Percentiles rank a stretch among this genome's conserved stretches.
phyloP scores from a whole-genome alignment of 2,329 filamentous ascomycete species.

The Leptographium wingfieldii region DNA sequence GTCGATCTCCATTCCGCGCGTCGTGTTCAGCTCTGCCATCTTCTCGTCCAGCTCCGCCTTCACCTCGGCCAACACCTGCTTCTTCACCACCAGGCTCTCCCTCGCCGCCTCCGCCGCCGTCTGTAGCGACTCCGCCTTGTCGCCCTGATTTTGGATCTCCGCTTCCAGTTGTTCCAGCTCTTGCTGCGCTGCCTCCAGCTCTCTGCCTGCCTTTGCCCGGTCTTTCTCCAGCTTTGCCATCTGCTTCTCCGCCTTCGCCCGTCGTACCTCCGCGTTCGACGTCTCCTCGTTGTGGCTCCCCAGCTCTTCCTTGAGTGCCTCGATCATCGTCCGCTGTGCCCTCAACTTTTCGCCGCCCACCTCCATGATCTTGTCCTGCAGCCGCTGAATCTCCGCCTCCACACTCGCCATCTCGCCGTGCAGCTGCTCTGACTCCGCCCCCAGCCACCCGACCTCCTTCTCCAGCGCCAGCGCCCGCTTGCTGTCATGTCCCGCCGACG shows the following conservation, averaged over 20 bases:
- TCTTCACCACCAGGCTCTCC: constrained; percentile 63
- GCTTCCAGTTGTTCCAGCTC: constrained; percentile 70
- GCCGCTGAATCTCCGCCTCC: constrained; percentile 80
- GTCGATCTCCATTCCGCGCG: constrained; percentile 82
- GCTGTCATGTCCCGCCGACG: constrained; percentile 56
- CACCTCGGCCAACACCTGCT: constrained; percentile 62
- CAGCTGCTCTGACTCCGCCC: constrained; percentile 68
- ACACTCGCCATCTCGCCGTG: constrained; percentile 77
- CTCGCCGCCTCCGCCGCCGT: constrained; percentile 71
- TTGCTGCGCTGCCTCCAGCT: constrained; percentile 56
- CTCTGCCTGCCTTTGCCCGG: constrained; percentile 62
- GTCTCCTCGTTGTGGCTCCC: constrained; percentile 67
- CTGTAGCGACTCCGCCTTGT: constrained; percentile 60
- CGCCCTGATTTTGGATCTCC: constrained; percentile 66
- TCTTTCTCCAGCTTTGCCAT: constrained; percentile 78
- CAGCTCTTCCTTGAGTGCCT: constrained; percentile 78
- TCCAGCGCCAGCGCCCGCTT: constrained; percentile 58
- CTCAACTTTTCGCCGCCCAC: constrained; percentile 89
- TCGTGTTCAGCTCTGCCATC: constrained; percentile 75
- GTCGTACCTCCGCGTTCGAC: constrained; percentile 75
- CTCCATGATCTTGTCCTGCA: constrained; percentile 98
- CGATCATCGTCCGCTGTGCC: constrained; percentile 80
- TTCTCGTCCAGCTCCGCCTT: constrained; percentile 84
- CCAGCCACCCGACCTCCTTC: constrained; percentile 62
- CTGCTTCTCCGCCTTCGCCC: constrained; percentile 89